Conservation (phyloP, 768 basidiomycete species). For the Sarcodon sp. region DNA sequence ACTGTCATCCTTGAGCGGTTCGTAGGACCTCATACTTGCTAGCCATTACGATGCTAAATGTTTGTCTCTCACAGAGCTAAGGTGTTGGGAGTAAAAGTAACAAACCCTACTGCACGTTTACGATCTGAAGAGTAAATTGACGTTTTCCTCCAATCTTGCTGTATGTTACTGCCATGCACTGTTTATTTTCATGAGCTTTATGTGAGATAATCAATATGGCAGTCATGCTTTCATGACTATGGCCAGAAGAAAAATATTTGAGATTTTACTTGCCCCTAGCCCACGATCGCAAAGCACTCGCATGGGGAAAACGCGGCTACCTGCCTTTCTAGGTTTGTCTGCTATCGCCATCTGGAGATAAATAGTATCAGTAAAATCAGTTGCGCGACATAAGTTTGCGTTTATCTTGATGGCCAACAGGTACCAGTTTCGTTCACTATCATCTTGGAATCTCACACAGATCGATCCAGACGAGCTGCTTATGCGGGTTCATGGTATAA, state of each 20-base stretch:
- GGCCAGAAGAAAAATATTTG: conserved; percentile 4
- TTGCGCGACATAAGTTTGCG: neutral
- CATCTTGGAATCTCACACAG: too few species aligned
- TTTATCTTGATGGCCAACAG: neutral
- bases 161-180: conserved; percentile 34
- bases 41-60: conserved; percentile 3
- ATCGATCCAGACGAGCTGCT: conserved; percentile 38
- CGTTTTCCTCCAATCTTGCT: conserved; percentile 24
- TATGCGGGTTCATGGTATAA: conserved; percentile 94
- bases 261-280: too few species aligned
- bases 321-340: too few species aligned
- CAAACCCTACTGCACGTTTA: conserved; percentile 84
- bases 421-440: neutral
- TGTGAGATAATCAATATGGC: conserved; percentile 31
- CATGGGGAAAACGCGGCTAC: too few species aligned
- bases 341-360: too few species aligned
- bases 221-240: conserved; percentile 26
- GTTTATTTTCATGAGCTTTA: conserved; percentile 23
- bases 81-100: conserved; percentile 84
- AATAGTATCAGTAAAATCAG: too few species aligned
- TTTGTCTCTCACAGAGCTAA: conserved; percentile 44
- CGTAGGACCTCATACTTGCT: conserved; percentile 8
- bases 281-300: too few species aligned
- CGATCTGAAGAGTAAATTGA: conserved; percentile 74
- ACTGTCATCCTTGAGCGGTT: conserved; percentile 81